Evolutionary conservation across 1,284 basidiomycete species (phyloP).

Genomic region (Phylloboletellus chloephorus): DNA sequence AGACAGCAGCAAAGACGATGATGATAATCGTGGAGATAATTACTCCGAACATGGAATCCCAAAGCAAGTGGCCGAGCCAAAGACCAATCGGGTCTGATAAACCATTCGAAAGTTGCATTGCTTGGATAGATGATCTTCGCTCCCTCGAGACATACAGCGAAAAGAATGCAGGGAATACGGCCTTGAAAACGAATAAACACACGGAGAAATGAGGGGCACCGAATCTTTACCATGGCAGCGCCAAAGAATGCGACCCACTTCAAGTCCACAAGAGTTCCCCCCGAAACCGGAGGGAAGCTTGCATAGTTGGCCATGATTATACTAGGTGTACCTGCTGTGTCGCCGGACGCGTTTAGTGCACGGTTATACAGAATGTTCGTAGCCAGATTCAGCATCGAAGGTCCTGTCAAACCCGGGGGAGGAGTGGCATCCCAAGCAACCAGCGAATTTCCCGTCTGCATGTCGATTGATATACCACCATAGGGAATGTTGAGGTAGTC

Average conservation of each 20-base stretch:
- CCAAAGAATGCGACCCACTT: constrained; percentile 68
- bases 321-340: constrained; percentile 32
- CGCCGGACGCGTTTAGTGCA: constrained; percentile 47
- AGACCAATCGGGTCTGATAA: constrained; percentile 65
- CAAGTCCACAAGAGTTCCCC: constrained; percentile 53
- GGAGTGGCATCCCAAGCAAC: constrained; percentile 61
- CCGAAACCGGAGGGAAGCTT: constrained; percentile 48
- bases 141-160: constrained; percentile 70
- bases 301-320: constrained; percentile 54
- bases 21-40: constrained; percentile 56
- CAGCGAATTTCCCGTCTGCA: constrained; percentile 40
- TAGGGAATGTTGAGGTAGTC: constrained; percentile 47
- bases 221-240: constrained; percentile 52
- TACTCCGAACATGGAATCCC: constrained; percentile 60
- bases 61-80: constrained; percentile 76
- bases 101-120: constrained; percentile 77
- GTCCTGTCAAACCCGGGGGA: constrained; percentile 48
- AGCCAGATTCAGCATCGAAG: constrained; percentile 59
- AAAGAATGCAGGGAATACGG: constrained; percentile 77
- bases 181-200: constrained; percentile 33
- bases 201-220: neutral
- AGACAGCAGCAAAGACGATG: constrained; percentile 53
- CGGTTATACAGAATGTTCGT: constrained; percentile 62
- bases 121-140: constrained; percentile 63
- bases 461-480: constrained; percentile 59